Base-by-base conservation (phyloP, 148 eudicot species). In the Camellia japonica region DNA sequence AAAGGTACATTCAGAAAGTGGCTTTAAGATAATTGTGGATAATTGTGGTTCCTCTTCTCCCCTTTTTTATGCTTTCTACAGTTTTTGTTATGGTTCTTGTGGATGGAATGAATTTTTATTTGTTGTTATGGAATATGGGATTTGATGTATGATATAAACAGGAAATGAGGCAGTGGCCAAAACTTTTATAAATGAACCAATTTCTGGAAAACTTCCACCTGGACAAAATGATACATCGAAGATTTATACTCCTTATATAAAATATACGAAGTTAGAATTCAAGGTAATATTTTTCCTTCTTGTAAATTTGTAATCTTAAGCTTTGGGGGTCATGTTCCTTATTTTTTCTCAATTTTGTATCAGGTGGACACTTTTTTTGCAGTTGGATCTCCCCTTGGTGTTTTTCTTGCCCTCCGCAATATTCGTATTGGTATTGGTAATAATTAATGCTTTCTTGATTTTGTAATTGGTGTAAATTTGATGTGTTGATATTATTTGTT, bases 291-390 rank as follows among this genome's bases (percentile, higher is more conserved):
- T 44, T 66, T 47, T 59, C 15, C 46, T 8, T 68, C 6, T 44
- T 70, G 68, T 71, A 16, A 19, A n/a, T 16, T 44, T 70, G 68
- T 71, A 16, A 19, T 42, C 23, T 52, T 30, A 15, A 70, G 67
- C 52, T 76, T 68, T 55, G 14, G 56, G 42, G 66, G 56, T 74
- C 3, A 44, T 47, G 62, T 70, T 54, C 18, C 74, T 51, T 77
- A 12, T 61, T 54, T 60, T 78, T 52, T 56, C 49, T 74, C n/a
- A 18, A 55, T 69, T 80, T 77, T 63, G 13, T 81, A 13, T 75
- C 89, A 96, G 99, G 97, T 96, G 75, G 98, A 96, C 82, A 96
- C 98, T 60, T 96, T 93, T 69, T 96, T 89, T 88, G 98, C 99
- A 42, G 98, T 86, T 83, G 99, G 99, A 4, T 96, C 99, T 69